Conservation (phyloP, 2,329 filamentous ascomycete species). For the Elsinoe batatas region DNA sequence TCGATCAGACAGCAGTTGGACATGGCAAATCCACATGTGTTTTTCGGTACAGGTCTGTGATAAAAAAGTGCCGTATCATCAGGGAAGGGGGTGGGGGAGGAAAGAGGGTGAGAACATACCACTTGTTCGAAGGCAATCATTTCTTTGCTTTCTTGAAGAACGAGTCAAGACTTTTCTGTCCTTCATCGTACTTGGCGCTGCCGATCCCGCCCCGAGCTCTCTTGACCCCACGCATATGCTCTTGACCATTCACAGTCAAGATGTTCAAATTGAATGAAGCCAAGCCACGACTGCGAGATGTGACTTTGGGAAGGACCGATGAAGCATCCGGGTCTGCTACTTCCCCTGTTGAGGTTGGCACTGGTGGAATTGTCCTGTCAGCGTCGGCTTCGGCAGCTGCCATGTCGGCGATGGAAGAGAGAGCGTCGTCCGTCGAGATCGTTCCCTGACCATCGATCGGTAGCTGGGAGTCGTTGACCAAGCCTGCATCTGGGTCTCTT, state of each 20-base stretch:
- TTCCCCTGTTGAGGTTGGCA: neutral
- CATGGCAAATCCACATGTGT: constrained; percentile 58
- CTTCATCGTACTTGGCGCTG: constrained; percentile 63
- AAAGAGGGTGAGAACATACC: neutral
- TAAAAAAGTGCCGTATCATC: constrained; percentile 49
- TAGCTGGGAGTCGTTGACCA: no score
- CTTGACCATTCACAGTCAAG: constrained; percentile 54
- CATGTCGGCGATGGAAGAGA: neutral
- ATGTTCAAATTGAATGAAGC: constrained; percentile 43
- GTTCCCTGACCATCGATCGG: neutral
- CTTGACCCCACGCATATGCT: constrained; percentile 64
- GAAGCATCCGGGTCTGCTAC: neutral
- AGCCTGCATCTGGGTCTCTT: neutral
- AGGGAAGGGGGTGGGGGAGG: constrained; percentile 22
- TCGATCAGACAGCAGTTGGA: constrained; percentile 74
- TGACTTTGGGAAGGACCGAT: neutral
- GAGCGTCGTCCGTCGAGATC: neutral
- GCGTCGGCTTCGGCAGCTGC: neutral
- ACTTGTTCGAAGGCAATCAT: constrained; percentile 20
- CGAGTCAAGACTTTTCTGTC: constrained; percentile 63
- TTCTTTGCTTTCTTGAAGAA: constrained; percentile 60
- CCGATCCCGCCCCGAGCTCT: constrained; percentile 76
- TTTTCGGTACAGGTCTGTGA: constrained; percentile 82
- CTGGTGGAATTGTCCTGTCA: neutral
- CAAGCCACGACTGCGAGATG: constrained; percentile 13